These are phyloP conservation scores for Eleusine coracana DNA, from an alignment of 176 grass and related monocot genomes.

Conservation along the genomic window DNA sequence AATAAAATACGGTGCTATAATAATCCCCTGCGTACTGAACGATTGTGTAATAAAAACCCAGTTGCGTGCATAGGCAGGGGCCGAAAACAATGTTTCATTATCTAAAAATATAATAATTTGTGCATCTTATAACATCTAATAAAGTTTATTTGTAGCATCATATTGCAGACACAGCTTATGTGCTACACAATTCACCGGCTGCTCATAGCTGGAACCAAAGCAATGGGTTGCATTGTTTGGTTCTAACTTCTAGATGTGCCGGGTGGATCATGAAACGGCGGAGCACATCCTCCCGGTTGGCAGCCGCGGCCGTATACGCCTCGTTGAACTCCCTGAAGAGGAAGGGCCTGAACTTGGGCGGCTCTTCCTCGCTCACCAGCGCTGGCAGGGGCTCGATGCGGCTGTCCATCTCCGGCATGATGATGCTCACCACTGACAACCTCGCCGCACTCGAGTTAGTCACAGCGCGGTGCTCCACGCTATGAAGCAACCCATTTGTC, in stretches of 20 bases:
- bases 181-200: background rate
- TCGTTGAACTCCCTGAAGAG: background rate
- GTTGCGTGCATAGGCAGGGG: too few relatives aligned
- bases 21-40: too few relatives aligned
- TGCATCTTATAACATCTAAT: too few relatives aligned
- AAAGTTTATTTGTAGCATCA: background rate
- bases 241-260: background rate
- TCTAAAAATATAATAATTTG: too few relatives aligned
- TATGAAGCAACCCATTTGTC: background rate
- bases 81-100: too few relatives aligned
- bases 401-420: background rate
- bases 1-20: too few relatives aligned
- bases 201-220: background rate
- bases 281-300: background rate
- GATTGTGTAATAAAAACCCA: too few relatives aligned
- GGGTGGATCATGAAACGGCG: background rate
- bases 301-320: background rate
- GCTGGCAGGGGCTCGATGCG: background rate
- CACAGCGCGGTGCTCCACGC: slow-evolving; percentile 26
- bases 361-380: background rate
- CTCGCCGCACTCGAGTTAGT: background rate
- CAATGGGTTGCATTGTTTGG: background rate
- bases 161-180: background rate
- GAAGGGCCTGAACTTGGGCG: background rate
- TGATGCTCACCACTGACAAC: background rate